phyloP scores from a whole-genome alignment of 1,284 basidiomycete species.

The Agroathelia rolfsii region DNA sequence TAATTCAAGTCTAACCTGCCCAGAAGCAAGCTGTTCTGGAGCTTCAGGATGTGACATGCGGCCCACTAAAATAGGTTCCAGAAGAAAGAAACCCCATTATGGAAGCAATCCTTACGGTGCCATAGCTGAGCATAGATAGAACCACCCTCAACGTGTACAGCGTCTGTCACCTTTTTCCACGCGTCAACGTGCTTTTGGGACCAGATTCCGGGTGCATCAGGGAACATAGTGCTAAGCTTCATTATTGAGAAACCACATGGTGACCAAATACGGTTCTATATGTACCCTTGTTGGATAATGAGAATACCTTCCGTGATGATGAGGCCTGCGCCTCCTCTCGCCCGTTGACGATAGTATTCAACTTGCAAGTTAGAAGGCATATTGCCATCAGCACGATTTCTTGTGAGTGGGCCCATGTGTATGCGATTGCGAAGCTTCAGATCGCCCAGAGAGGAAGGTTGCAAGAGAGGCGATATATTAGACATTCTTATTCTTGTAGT shows the following conservation, averaged over 20 bases:
- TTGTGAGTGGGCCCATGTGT: slow-evolving; percentile 18
- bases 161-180: slow-evolving; percentile 25
- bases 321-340: slow-evolving; percentile 18
- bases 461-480: no score
- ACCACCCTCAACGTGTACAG: slow-evolving; percentile 29
- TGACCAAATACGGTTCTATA: not conserved
- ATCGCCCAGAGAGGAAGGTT: not conserved
- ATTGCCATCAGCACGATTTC: slow-evolving; percentile 16
- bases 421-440: slow-evolving; percentile 14
- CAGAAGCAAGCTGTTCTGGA: slow-evolving; percentile 25
- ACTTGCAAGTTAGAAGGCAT: not conserved
- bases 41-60: slow-evolving; percentile 26
- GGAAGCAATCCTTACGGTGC: slow-evolving; percentile 13
- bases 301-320: slow-evolving; percentile 24
- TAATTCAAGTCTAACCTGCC: no score
- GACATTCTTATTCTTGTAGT: no score
- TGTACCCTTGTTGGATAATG: slow-evolving; percentile 15
- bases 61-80: slow-evolving; percentile 25
- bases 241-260: no score
- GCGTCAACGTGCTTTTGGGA: slow-evolving; percentile 18
- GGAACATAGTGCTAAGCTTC: slow-evolving; percentile 15
- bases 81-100: no score
- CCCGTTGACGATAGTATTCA: slow-evolving; percentile 17
- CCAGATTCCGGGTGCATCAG: slow-evolving; percentile 22
- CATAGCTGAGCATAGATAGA: slow-evolving; percentile 31